A percentile compares a stretch with the other conserved stretches of the same genome.
These are phyloP conservation scores for Dionaea muscipula DNA, from an alignment of 179 eudicot species.

Conservation along the genomic window DNA sequence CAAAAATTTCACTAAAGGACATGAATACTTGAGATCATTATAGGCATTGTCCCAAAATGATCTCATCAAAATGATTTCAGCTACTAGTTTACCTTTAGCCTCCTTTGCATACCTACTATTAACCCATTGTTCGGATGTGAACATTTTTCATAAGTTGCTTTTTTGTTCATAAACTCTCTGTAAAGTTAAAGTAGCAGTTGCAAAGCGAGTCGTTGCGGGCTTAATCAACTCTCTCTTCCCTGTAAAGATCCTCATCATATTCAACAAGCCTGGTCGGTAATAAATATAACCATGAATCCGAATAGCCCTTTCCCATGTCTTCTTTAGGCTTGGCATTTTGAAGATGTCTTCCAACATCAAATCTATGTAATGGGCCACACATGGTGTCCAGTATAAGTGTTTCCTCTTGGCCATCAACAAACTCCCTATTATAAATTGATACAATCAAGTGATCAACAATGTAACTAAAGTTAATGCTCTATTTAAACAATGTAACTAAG, in stretches of 20 bases:
- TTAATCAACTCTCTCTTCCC: constrained; percentile 7
- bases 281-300: constrained; percentile 7
- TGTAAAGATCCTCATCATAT: constrained; percentile 9
- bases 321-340: constrained; percentile 2
- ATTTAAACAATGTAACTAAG: too few relatives aligned
- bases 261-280: neutral
- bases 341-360: constrained; percentile 9
- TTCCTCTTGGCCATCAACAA: neutral
- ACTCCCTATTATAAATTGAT: too few relatives aligned
- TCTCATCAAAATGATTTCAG: neutral
- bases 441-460: too few relatives aligned
- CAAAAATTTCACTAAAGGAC: constrained; percentile 10
- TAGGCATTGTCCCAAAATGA: constrained; percentile 7
- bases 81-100: neutral
- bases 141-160: constrained; percentile 4
- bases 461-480: too few relatives aligned
- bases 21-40: constrained; percentile 8
- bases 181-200: constrained; percentile 7
- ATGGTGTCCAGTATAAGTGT: constrained; percentile 9
- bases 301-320: constrained; percentile 8
- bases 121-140: constrained; percentile 4
- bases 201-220: constrained; percentile 8
- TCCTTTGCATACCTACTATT: constrained; percentile 5
- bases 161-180: constrained; percentile 3
- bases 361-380: constrained; percentile 9